These are phyloP conservation scores for Xylaria intraflava DNA, from an alignment of 495 filamentous ascomycete species.

Conservation along the genomic window DNA sequence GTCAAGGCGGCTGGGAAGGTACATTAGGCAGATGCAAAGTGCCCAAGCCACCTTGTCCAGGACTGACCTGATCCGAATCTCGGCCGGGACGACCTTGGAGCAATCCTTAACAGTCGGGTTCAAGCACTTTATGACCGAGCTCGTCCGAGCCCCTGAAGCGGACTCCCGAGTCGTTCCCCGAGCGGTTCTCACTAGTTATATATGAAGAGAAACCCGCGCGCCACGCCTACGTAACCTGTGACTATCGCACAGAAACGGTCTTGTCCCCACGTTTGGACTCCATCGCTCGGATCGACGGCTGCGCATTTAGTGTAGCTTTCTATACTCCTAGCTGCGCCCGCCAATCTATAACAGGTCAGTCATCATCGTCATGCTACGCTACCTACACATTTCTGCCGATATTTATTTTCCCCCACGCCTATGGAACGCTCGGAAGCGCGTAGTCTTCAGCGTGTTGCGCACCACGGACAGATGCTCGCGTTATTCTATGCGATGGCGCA, in stretches of 20 bases:
- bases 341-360: slow-evolving; percentile 6
- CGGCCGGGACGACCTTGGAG: slow-evolving; percentile 6
- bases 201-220: too few relatives aligned
- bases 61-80: background rate
- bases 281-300: background rate
- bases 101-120: slow-evolving; percentile 11
- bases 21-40: background rate
- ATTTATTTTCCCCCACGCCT: background rate
- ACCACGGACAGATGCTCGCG: background rate
- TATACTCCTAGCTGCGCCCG: background rate
- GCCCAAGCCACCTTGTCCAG: background rate
- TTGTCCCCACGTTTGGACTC: background rate
- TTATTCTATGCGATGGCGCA: background rate
- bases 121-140: slow-evolving; percentile 22
- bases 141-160: slow-evolving; percentile 1
- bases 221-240: too few relatives aligned
- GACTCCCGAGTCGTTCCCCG: background rate
- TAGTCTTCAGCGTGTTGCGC: too few relatives aligned
- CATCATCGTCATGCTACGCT: background rate
- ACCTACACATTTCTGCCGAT: background rate
- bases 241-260: too few relatives aligned
- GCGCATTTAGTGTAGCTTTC: too few relatives aligned
- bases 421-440: too few relatives aligned
- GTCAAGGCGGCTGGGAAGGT: too few relatives aligned
- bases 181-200: too few relatives aligned